Conservation (phyloP, 2,329 filamentous ascomycete species). For the Cyanodermella asteris region DNA sequence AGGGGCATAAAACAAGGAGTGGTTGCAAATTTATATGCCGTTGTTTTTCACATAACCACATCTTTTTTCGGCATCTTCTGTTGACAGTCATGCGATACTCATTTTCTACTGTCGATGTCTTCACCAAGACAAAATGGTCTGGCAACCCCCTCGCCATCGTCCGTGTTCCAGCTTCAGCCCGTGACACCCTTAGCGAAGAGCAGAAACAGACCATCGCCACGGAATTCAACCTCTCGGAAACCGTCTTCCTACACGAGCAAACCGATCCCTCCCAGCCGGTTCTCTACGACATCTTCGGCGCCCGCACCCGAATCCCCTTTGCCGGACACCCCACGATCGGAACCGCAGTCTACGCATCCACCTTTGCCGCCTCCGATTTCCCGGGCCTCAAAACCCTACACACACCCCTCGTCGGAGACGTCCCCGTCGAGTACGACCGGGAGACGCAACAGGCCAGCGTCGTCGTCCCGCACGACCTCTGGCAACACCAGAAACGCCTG, state of each 20-base stretch:
- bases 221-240: constrained; percentile 44
- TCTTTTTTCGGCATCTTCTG: too few species aligned
- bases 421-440: constrained; percentile 20
- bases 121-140: constrained; percentile 9
- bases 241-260: constrained; percentile 35
- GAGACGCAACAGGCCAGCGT: constrained; percentile 30
- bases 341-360: constrained; percentile 25
- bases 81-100: too few species aligned
- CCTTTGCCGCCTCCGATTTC: background rate
- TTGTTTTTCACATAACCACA: too few species aligned
- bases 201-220: constrained; percentile 36
- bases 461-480: constrained; percentile 44
- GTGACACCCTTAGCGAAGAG: constrained; percentile 22
- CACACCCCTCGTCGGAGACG: constrained; percentile 23
- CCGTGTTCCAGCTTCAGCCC: constrained; percentile 24
- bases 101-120: constrained; percentile 10
- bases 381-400: constrained; percentile 7
- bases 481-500: constrained; percentile 28
- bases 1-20: too few species aligned
- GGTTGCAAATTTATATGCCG: too few species aligned
- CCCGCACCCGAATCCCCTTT: constrained; percentile 33
- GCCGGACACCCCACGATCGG: constrained; percentile 42
- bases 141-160: constrained; percentile 43
- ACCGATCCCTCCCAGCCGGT: constrained; percentile 14
- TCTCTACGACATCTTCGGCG: constrained; percentile 38